Evolutionary conservation across 2,329 filamentous ascomycete species (phyloP), one percentile per base, ranked within the genome.

Genomic region (Penicillium sp.): DNA sequence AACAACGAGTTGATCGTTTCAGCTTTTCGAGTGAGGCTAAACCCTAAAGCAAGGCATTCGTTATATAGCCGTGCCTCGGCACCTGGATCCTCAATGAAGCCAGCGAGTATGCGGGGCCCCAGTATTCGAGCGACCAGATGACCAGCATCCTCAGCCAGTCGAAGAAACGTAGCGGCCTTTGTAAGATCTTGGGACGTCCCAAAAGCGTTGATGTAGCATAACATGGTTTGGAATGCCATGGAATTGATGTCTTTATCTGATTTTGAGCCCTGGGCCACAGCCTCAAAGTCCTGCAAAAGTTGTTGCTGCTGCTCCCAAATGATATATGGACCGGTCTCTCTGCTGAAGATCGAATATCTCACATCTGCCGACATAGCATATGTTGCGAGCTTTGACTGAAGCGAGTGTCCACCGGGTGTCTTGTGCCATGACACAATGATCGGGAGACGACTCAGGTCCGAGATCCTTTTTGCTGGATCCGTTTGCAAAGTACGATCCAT

Each of bases 281-380:
- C 25, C 47, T 62, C 59, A 10, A 62, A 62, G 20, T 59, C 52
- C 22, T 56, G 52, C 53, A 62, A 53, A 11, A 62, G 53, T 50
- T 62, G 59, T 15, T 59, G 41, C 53, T 62, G 59, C 22, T 62
- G 59, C 37, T 62, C 59, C 59, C 59, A 62, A 35, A 62, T 59
- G 12, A 62, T 62, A 14, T 62, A 53, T 3, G 60, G 57, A 4
- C 56, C 57, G 12, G 12, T 39, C n/a, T 62, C 57, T 15, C 57
- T 49, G 41, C 43, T 57, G 38, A 62, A 59, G 10, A 62, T 57
- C 5, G 60, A 56, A 14, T 59, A 62, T 45, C 53, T 49, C 3
- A 62, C 53, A 25, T 62, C 59, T 50, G 56, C 56, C 20, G 59
- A 62, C 6, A 62, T 37, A 6, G 59, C 47, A 34, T 59, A 62